Conservation (phyloP, 129 eudicot species). For the Flaveria brownii region DNA sequence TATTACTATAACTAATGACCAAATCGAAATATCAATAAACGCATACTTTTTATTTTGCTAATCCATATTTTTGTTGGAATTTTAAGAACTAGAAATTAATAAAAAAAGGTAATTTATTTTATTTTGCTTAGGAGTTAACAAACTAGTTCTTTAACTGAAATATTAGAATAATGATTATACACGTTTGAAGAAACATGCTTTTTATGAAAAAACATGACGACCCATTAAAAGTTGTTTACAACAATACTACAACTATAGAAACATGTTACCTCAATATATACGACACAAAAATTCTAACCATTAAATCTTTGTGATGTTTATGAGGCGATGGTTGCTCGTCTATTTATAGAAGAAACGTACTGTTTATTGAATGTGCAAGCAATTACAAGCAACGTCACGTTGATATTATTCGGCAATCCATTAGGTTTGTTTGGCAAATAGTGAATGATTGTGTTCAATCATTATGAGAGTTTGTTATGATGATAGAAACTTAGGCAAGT, state of each 20-base stretch:
- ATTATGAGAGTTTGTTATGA: slow-evolving; percentile 41
- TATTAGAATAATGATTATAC: neutral
- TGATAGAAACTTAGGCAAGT: slow-evolving; percentile 38
- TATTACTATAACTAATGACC: neutral
- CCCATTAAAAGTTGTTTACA: neutral
- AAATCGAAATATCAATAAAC: neutral
- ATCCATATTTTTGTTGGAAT: neutral
- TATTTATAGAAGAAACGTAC: neutral
- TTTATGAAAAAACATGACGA: neutral
- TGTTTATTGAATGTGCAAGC: neutral
- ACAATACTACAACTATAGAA: neutral
- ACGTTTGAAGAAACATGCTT: neutral
- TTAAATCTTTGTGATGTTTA: neutral
- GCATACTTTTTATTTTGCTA: neutral
- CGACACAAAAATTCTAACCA: neutral
- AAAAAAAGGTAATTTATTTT: neutral
- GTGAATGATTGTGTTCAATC: slow-evolving; percentile 38
- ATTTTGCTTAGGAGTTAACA: neutral
- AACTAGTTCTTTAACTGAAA: neutral
- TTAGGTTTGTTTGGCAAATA: slow-evolving; percentile 45
- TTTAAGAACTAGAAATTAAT: neutral
- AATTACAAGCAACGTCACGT: slow-evolving; percentile 19
- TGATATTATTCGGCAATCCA: slow-evolving; percentile 34
- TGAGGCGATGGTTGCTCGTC: neutral
- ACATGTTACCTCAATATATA: neutral